Evolutionary conservation across 352 stramenopile species (phyloP).

Genomic region (Globisporangium heterothallicum): DNA sequence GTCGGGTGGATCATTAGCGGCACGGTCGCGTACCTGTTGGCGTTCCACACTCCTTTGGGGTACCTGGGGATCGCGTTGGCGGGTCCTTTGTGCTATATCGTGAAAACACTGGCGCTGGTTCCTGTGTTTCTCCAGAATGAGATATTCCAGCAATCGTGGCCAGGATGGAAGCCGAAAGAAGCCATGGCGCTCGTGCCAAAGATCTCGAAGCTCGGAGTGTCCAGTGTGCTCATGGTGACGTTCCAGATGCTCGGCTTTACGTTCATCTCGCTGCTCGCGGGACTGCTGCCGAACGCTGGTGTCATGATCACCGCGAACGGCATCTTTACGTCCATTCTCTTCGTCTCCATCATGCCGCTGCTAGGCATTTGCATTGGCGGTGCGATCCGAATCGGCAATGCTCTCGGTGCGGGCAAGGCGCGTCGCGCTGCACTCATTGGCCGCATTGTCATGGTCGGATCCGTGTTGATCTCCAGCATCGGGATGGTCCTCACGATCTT

Average conservation of each 20-base stretch:
- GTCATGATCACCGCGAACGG: slow-evolving; percentile 21
- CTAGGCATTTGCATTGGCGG: slow-evolving; percentile 15
- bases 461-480: slow-evolving; percentile 4
- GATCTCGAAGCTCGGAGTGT: slow-evolving; percentile 12
- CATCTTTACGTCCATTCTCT: slow-evolving; percentile 17
- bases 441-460: slow-evolving; percentile 8
- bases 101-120: slow-evolving; percentile 15
- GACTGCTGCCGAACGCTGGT: slow-evolving; percentile 16
- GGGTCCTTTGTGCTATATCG: slow-evolving; percentile 32
- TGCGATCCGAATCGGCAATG: slow-evolving; percentile 21
- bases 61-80: slow-evolving; percentile 56
- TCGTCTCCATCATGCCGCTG: slow-evolving; percentile 19
- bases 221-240: slow-evolving; percentile 11
- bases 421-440: slow-evolving; percentile 12
- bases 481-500: not conserved
- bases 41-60: slow-evolving; percentile 44
- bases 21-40: slow-evolving; percentile 43
- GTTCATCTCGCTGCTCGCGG: slow-evolving; percentile 15
- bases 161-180: slow-evolving; percentile 21
- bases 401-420: slow-evolving; percentile 14
- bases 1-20: slow-evolving; percentile 34
- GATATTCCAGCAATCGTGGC: slow-evolving; percentile 23
- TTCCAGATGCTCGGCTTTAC: slow-evolving; percentile 15
- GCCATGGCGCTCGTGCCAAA: slow-evolving; percentile 11
- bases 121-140: slow-evolving; percentile 14